These are phyloP conservation scores for Backusella sp. DNA, from an alignment of 192 early-diverging fungal species.

Conservation along the genomic window DNA sequence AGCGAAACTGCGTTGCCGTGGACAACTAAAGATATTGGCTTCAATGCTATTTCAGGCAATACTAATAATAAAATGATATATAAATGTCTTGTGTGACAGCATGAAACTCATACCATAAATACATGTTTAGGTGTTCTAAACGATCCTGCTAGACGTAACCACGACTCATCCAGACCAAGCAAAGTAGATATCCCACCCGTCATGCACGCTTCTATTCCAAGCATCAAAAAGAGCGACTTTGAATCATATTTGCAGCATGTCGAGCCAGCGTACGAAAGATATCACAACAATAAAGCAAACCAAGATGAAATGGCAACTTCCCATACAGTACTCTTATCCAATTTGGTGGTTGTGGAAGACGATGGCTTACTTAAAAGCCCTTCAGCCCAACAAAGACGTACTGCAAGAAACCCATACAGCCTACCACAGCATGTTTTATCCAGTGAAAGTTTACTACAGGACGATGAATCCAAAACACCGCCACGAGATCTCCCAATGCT, in stretches of 20 bases:
- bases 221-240: conserved; percentile 78
- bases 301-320: conserved; percentile 39
- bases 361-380: conserved; percentile 25
- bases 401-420: conserved; percentile 52
- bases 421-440: conserved; percentile 34
- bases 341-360: conserved; percentile 41
- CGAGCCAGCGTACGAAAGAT: conserved; percentile 76
- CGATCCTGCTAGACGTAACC: conserved; percentile 58
- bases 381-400: conserved; percentile 35
- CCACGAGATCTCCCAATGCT: conserved; percentile 68
- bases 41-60: conserved; percentile 68
- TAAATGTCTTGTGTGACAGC: conserved; percentile 10
- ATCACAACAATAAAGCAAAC: conserved; percentile 64
- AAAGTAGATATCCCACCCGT: conserved; percentile 57
- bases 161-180: conserved; percentile 44
- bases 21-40: conserved; percentile 75
- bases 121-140: conserved; percentile 64
- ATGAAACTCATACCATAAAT: conserved; percentile 4
- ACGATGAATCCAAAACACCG: conserved; percentile 28
- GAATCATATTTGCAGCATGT: conserved; percentile 77
- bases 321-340: conserved; percentile 27
- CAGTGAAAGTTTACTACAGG: conserved; percentile 35
- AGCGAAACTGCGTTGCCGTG: conserved; percentile 54
- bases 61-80: conserved; percentile 7
- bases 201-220: conserved; percentile 59